These are phyloP conservation scores for Starmerella scarabaei DNA, from an alignment of 805 yeast genomes.

Conservation along the genomic window DNA sequence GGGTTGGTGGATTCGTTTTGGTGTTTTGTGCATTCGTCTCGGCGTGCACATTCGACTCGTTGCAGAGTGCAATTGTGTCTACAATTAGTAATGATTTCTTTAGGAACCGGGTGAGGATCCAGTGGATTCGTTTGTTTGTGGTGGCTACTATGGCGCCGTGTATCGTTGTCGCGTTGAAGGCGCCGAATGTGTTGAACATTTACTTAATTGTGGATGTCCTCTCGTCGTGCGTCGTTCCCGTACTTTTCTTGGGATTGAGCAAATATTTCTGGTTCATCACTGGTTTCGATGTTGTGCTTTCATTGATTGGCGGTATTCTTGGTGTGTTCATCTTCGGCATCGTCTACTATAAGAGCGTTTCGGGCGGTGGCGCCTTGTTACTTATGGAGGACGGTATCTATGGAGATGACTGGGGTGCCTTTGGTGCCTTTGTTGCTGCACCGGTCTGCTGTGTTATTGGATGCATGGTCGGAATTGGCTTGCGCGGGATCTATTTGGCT, in stretches of 20 bases:
- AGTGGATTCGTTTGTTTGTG: conserved; percentile 59
- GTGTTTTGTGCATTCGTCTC: conserved; percentile 63
- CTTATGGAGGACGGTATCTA: conserved; percentile 58
- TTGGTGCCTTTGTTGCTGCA: conserved; percentile 87
- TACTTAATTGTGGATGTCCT: conserved; percentile 84
- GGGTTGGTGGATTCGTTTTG: conserved; percentile 76
- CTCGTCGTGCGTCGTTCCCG: conserved; percentile 76
- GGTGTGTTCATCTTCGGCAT: conserved; percentile 76
- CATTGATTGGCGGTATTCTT: conserved; percentile 72
- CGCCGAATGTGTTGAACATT: conserved; percentile 71
- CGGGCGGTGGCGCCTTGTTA: conserved; percentile 63
- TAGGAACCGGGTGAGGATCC: conserved; percentile 59
- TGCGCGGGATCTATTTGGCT: conserved; percentile 18
- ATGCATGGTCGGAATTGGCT: conserved; percentile 39
- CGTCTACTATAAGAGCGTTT: conserved; percentile 51
- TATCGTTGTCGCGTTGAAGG: conserved; percentile 70
- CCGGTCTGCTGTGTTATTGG: conserved; percentile 66
- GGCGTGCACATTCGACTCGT: conserved; percentile 78
- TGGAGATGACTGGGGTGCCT: conserved; percentile 78
- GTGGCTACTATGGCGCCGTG: conserved; percentile 73
- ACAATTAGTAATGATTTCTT: conserved; percentile 81
- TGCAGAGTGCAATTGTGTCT: conserved; percentile 80
- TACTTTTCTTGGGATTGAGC: conserved; percentile 65
- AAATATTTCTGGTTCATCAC: conserved; percentile 52
- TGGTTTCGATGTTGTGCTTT: conserved; percentile 69